Conservation (phyloP, 2,329 filamentous ascomycete species). For the Escovopsis sp. region DNA sequence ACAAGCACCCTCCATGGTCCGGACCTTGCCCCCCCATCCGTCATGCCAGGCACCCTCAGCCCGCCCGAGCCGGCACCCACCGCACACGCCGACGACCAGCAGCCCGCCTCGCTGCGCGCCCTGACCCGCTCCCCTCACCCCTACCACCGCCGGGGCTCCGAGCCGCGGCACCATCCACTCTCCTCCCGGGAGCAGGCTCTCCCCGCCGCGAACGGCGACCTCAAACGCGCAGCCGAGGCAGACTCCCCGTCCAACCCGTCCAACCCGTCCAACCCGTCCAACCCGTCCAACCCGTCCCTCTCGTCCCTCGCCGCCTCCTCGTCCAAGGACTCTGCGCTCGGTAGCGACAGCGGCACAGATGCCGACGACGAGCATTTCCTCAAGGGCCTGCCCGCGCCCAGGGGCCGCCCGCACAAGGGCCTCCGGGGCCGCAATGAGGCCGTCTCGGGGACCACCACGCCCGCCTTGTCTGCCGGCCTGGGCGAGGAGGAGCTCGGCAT, state of each 20-base stretch:
- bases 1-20: conserved; percentile 2
- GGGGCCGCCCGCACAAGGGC: conserved; percentile 59
- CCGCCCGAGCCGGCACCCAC: conserved; percentile 16
- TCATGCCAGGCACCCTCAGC: conserved; percentile 32
- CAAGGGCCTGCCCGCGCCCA: conserved; percentile 70
- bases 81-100: conserved; percentile 18
- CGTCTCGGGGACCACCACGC: conserved; percentile 40
- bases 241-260: conserved; percentile 4
- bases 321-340: conserved; percentile 39
- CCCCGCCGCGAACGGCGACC: conserved; percentile 7
- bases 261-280: conserved; percentile 8
- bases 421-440: conserved; percentile 45
- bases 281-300: conserved; percentile 11
- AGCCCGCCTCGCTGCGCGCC: conserved; percentile 27
- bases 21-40: conserved; percentile 10
- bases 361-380: conserved; percentile 88
- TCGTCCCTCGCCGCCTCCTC: conserved; percentile 14
- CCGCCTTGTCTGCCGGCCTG: conserved; percentile 32
- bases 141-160: conserved; percentile 44
- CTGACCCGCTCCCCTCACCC: conserved; percentile 52
- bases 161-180: conserved; percentile 20
- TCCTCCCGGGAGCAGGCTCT: no score
- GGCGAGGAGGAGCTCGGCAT: conserved; percentile 25
- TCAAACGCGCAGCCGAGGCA: conserved; percentile 6
- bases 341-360: conserved; percentile 84